Evolutionary conservation across 2,329 filamentous ascomycete species (phyloP), one percentile per base, ranked within the genome.

Genomic region (Emericellopsis atlantica): DNA sequence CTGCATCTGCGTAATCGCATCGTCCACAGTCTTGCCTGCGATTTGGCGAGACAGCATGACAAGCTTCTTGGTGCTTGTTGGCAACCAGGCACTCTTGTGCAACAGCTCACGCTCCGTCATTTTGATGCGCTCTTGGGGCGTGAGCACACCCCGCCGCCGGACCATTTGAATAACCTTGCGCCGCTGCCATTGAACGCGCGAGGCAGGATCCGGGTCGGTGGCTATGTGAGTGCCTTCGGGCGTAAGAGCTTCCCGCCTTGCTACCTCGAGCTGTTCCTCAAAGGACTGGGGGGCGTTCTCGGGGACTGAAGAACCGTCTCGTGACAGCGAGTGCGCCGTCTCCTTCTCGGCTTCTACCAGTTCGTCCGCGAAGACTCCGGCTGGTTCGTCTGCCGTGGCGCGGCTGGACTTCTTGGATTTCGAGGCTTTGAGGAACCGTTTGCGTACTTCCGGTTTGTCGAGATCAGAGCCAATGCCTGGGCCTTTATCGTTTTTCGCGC

Each of bases 1-100:
- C 42, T 81, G 77, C 86, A 98, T 95, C 70, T 98, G 92, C 41
- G 84, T 65, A 49, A 96, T 85, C 12, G 92, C 92, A 31, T 98
- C 89, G 43, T 93, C 87, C 45, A 98, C 70, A n/a, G 81, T 81
- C 74, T 95, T 96, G 49, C 92, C 92, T 2, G 79, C 74, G 54
- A 98, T 92, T 65, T 96, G 92, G 42, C 83, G 78, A 21, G 90
- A 81, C 39, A 98, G 66, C 52, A 84, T 81, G 40, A 82, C 80
- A 42, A 98, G 72, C 68, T 98, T 98, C 77, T 98, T 98, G 48
- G 85, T 69, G 38, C 80, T 87, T 3, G 92, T 95, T 52, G 88
- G 81, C 56, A 95, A 74, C 49, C 76, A 74, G 37, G 81, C 73
- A 46, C 80, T 87, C 60, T 80, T 80, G 58, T 66, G 67, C 22